These are phyloP conservation scores for Hyphodiscus sp. DNA, from an alignment of 2,329 filamentous ascomycete genomes.

Conservation along the genomic window DNA sequence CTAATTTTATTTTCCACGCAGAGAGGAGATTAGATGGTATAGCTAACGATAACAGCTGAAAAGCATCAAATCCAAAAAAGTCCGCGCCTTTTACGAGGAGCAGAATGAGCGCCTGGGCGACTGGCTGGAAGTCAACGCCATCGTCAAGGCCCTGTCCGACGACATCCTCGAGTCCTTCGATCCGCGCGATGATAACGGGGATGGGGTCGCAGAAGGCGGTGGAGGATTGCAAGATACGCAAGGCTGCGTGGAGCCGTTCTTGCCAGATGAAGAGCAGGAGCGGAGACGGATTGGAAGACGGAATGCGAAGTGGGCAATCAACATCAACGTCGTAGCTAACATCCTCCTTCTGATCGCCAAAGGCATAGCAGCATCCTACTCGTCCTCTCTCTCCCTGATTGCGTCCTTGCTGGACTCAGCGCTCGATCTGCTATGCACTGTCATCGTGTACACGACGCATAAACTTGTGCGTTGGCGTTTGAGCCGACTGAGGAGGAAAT, in stretches of 20 bases:
- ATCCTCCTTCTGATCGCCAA: constrained; percentile 49
- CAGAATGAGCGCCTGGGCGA: constrained; percentile 50
- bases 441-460: constrained; percentile 53
- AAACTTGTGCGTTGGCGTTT: constrained; percentile 51
- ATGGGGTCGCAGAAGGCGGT: constrained; percentile 46
- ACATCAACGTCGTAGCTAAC: constrained; percentile 52
- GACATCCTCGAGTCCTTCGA: constrained; percentile 55
- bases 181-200: constrained; percentile 46
- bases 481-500: constrained; percentile 40
- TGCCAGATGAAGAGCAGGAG: constrained; percentile 48
- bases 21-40: background rate
- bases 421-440: constrained; percentile 51
- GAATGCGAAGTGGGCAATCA: constrained; percentile 50
- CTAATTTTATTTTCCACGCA: too few relatives aligned
- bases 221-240: constrained; percentile 42
- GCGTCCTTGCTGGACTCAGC: constrained; percentile 54
- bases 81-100: constrained; percentile 47
- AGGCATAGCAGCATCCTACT: constrained; percentile 43
- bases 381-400: constrained; percentile 51
- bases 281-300: constrained; percentile 39
- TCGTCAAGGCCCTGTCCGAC: constrained; percentile 49
- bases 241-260: constrained; percentile 46
- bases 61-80: constrained; percentile 41
- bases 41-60: constrained; percentile 35
- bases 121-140: constrained; percentile 52